Evolutionary conservation across 805 yeast species (phyloP), one percentile per base, ranked within the genome.

Genomic region (Lipomyces japonicus): DNA sequence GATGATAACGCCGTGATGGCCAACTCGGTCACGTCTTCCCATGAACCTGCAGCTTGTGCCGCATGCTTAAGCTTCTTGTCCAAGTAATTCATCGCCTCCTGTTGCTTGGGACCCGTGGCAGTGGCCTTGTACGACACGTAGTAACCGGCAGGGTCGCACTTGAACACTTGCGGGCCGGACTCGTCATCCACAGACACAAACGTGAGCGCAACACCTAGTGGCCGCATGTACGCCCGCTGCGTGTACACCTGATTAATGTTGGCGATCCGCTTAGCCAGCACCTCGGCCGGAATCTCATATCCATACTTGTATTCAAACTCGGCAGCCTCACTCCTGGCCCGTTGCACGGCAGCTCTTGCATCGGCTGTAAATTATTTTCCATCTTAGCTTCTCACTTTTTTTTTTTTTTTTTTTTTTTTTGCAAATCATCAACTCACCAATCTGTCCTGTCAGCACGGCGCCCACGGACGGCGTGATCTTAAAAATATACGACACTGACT

Each of bases 211-310:
- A 91, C 96, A 34, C 98, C 98, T 60, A 89, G 75, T 23, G 98
- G 98, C 70, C 98, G 81, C 97, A 93, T 93, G 70, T 91, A 91
- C 9, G 97, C 97, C 66, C 97, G 79, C 71, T 93, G 98, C 37
- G 98, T 93, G 70, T 89, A 93, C 56, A 93, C 80, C 74, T 93
- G 98, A 43, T 95, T 85, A 65, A 89, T 72, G 68, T 93, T 93
- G 48, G 97, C 97, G 86, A 93, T 84, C 67, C 97, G 79, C 72
- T 91, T 91, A 36, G 96, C 61, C 25, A 57, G 46, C 26, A 39
- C 61, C 35, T 57, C 96, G 56, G 86, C 87, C 2, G 97, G 97
- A 88, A 93, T 90, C 65, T 87, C 96, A 67, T 89, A 93, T 36
- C 98, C 98, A 68, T 87, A 86, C 67, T 86, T 84, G 73, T 91